phyloP scores from a whole-genome alignment of 306 rosid species.

The Dalbergia cochinchinensis region DNA sequence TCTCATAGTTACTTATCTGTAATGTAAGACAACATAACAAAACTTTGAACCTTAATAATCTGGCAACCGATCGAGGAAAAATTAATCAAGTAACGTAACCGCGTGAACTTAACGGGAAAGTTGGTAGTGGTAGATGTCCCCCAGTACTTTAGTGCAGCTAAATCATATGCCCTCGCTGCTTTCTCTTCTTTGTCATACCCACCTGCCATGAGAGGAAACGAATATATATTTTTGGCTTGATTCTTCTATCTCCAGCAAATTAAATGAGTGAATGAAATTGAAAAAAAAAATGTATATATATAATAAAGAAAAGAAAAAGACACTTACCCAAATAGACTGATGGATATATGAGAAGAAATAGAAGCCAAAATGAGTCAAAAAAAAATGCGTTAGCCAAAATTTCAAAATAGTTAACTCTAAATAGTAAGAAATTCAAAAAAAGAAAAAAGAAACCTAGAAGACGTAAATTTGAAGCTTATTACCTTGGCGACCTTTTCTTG shows the following conservation, averaged over 20 bases:
- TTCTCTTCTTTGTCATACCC: constrained; percentile 96
- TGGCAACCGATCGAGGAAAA: neutral
- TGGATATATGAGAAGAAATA: constrained; percentile 36
- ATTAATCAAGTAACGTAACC: neutral
- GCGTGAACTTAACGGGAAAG: constrained; percentile 63
- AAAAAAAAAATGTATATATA: no score
- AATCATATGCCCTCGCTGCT: constrained; percentile 93
- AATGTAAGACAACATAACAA: neutral
- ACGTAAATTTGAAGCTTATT: neutral
- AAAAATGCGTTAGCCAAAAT: constrained; percentile 29
- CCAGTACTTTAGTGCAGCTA: constrained; percentile 95
- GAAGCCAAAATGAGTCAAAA: constrained; percentile 2
- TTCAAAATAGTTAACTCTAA: neutral
- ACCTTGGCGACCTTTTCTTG: constrained; percentile 91
- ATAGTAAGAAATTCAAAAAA: neutral
- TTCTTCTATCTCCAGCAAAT: neutral
- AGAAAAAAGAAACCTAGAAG: constrained; percentile 19
- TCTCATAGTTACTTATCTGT: constrained; percentile 80
- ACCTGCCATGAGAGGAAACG: constrained; percentile 50
- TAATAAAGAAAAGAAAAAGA: neutral
- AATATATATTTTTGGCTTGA: no score
- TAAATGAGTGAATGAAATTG: neutral
- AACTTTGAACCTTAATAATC: neutral
- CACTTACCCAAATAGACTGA: constrained; percentile 63
- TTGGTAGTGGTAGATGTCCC: constrained; percentile 85